Base-by-base conservation (phyloP, 495 filamentous ascomycete genomes). In the Hypomontagnella monticulosa region DNA sequence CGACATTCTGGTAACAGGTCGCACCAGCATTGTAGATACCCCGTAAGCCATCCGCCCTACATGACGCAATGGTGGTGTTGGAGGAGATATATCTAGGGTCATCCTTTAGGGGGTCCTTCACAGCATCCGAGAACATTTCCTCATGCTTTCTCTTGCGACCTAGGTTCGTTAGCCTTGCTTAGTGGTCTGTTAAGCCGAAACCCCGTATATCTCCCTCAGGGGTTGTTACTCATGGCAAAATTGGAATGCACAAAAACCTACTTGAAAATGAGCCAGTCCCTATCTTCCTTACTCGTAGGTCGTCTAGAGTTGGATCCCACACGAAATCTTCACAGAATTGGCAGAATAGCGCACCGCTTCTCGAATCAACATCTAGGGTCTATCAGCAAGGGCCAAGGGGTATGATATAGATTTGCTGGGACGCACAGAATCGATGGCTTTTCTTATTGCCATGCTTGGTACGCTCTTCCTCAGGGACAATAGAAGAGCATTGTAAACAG, bases 11-110 rank as follows among this genome's bases (percentile, higher is more conserved):
- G 73, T 95, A 97, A 78, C 93, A 97, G 4, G 93, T 96, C 15
- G 92, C 90, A 11, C 93, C 93, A 75, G 96, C 92, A 73, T 97
- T 97, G 73, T 91, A 93, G 36, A 97, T 88, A n/a, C 93, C 93
- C 5, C 93, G 87, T 30, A 95, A 81, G 5, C 89, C 89, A 36
- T 81, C 88, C 3, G 89, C 88, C 36, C 87, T 88, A 72, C 90
- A 93, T 0, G 90, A 88, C 14, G 84, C 82, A 18, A 81, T 71
- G 4, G 79, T 83, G 9, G 88, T 87, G 70, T 91, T 88, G 27
- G 78, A 60, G 15, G 83, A 75, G 57, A 91, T 84, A 69, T 83
- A 85, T 50, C 80, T 74, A 14, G 83, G 79, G 57, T 88, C 86
- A 27, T 91, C 87, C 62, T 84, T 85, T 41, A 76, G 65, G 9